A percentile compares a stretch with the other conserved stretches of the same genome.
Evolutionary conservation across 2,329 filamentous ascomycete genomes (phyloP).

Genomic region (Lojkania enalia): DNA sequence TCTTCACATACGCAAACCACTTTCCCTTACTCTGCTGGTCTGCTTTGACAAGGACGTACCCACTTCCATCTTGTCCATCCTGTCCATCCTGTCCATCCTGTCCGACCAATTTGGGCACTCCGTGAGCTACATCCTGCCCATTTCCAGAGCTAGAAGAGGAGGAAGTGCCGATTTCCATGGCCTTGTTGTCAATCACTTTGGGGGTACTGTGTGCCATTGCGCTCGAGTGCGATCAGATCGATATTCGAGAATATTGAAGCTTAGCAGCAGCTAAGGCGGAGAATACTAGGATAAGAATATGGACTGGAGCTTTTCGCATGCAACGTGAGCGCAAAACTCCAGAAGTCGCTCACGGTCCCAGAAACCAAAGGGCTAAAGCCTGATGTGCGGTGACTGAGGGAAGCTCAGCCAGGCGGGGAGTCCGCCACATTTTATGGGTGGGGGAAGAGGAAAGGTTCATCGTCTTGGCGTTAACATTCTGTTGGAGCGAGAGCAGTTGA

Average conservation of each 20-base stretch:
- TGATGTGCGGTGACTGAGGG: slow-evolving; percentile 7
- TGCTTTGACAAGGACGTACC: no score
- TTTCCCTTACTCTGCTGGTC: slow-evolving; percentile 50
- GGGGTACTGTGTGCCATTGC: slow-evolving; percentile 14
- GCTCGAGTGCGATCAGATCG: slow-evolving; percentile 1
- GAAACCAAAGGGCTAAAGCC: background rate
- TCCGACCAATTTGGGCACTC: slow-evolving; percentile 12
- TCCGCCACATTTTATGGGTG: slow-evolving; percentile 28
- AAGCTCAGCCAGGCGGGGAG: slow-evolving; percentile 13
- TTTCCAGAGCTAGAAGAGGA: slow-evolving; percentile 31
- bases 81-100: slow-evolving; percentile 14
- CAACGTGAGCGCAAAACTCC: slow-evolving; percentile 48
- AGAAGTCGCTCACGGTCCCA: slow-evolving; percentile 42
- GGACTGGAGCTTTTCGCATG: slow-evolving; percentile 40
- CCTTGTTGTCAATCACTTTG: slow-evolving; percentile 13
- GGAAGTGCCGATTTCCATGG: slow-evolving; percentile 20
- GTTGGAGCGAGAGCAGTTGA: slow-evolving; percentile 19
- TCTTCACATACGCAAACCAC: slow-evolving; percentile 73
- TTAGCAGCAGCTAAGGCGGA: no score
- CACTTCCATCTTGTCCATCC: slow-evolving; percentile 28
- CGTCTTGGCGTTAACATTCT: slow-evolving; percentile 23
- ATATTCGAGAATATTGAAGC: no score
- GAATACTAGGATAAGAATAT: background rate
- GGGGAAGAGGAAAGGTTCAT: slow-evolving; percentile 20
- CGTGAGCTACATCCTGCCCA: slow-evolving; percentile 20